A percentile compares a stretch with the other conserved stretches of the same genome.
Evolutionary conservation across 495 filamentous ascomycete species (phyloP).

Genomic region (Lophiostoma macrostomum): DNA sequence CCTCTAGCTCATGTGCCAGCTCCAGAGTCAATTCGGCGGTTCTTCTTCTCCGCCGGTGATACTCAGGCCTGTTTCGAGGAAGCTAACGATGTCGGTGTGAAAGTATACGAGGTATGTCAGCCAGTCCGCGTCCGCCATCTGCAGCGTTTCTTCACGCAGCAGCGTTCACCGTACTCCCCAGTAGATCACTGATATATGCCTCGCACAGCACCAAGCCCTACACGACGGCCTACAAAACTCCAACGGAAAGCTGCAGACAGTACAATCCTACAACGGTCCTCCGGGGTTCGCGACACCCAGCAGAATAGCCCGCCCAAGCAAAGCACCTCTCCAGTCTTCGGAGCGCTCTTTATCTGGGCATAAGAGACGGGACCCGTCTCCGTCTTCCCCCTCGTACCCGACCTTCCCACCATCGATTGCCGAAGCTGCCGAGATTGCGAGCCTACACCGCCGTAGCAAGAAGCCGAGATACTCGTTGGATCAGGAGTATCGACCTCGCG

Average conservation of each 20-base stretch:
- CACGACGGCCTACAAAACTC: slow-evolving; percentile 14
- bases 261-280: slow-evolving; percentile 12
- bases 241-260: slow-evolving; percentile 13
- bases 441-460: slow-evolving; percentile 39
- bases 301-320: slow-evolving; percentile 2
- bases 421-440: slow-evolving; percentile 55
- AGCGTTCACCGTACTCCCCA: no score
- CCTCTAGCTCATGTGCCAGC: slow-evolving; percentile 81
- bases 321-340: not conserved
- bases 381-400: no score
- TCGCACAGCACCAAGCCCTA: slow-evolving; percentile 17
- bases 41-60: slow-evolving; percentile 70
- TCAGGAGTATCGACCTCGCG: slow-evolving; percentile 4
- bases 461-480: slow-evolving; percentile 35
- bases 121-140: no score
- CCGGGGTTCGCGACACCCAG: slow-evolving; percentile 20
- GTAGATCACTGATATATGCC: slow-evolving; percentile 2
- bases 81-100: slow-evolving; percentile 56
- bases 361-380: slow-evolving; percentile 52
- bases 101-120: slow-evolving; percentile 57
- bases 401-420: slow-evolving; percentile 54
- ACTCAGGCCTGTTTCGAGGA: slow-evolving; percentile 65
- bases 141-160: no score
- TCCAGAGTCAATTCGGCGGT: slow-evolving; percentile 66
- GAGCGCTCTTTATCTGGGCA: slow-evolving; percentile 28